Evolutionary conservation across 1,284 basidiomycete species (phyloP), one percentile per base, ranked within the genome.

Genomic region (Cutaneotrichosporon daszewskae): DNA sequence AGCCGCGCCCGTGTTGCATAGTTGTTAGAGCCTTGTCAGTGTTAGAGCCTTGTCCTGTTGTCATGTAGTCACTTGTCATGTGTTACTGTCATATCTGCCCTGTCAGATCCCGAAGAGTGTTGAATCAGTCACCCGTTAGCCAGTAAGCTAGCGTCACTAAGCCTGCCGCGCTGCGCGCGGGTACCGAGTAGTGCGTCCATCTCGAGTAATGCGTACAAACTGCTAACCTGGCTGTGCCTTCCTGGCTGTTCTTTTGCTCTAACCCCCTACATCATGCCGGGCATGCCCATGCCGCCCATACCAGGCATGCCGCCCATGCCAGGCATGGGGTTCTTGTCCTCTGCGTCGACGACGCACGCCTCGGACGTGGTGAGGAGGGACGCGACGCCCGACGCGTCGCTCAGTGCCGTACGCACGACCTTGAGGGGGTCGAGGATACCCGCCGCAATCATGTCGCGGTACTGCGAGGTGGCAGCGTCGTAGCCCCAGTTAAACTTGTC

Each of bases 361-460:
- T 97, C 92, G 58, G 84, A 87, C 34, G 92, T 98, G 34, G 89
- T 92, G 71, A 98, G 75, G 68, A 98, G 74, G 58, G 83, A 85
- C 5, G 89, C 87, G 16, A 95, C 89, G 64, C 87, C 74, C 12
- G 66, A 77, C 1, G 90, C 89, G 67, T 94, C 90, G 4, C 89
- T 80, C n/a, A 94, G 76, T 3, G 89, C 88, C 8, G 89, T 92
- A 56, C 85, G 75, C 43, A 94, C 89, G 42, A 95, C 90, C 80
- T 92, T 92, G 53, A 90, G 75, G 3, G 88, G 89, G 74, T 91
- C 92, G 40, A 98, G 83, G 59, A 98, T 95, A 68, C 94, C 94
- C 29, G 82, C 79, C 68, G 83, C 79, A 72, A 96, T 85, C 87
- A 97, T 91, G 73, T 97, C 88, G 41, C 85, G 83, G 70, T 89